Conservation (phyloP, 2,329 filamentous ascomycete species). For the Pyrenophora graminea region DNA sequence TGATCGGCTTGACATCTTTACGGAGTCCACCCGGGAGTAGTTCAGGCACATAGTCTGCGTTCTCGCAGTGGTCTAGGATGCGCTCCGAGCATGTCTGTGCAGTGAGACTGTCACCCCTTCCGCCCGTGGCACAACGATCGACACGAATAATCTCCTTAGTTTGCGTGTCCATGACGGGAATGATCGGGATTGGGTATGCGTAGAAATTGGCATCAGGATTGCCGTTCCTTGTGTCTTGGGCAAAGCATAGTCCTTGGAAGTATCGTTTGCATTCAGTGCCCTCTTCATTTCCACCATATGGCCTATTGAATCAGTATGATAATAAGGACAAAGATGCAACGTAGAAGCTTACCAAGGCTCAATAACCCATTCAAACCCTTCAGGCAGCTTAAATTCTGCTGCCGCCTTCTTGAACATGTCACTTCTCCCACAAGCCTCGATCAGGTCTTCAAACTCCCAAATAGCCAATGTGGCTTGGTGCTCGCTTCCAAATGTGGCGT, state of each 20-base stretch:
- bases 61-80: slow-evolving; percentile 54
- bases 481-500: slow-evolving; percentile 54
- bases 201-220: slow-evolving; percentile 52
- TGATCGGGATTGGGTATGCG: slow-evolving; percentile 46
- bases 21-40: slow-evolving; percentile 45
- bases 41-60: slow-evolving; percentile 56
- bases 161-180: slow-evolving; percentile 45
- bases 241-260: slow-evolving; percentile 61
- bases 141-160: slow-evolving; percentile 43
- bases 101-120: slow-evolving; percentile 43
- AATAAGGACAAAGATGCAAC: neutral
- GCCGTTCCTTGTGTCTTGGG: slow-evolving; percentile 51
- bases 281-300: slow-evolving; percentile 59
- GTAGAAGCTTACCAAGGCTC: slow-evolving; percentile 51
- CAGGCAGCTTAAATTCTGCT: slow-evolving; percentile 57
- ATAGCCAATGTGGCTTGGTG: slow-evolving; percentile 55
- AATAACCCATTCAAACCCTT: slow-evolving; percentile 60
- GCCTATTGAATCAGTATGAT: slow-evolving; percentile 33
- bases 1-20: slow-evolving; percentile 65
- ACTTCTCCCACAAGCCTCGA: slow-evolving; percentile 56
- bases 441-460: slow-evolving; percentile 44
- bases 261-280: slow-evolving; percentile 55
- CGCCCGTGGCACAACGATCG: slow-evolving; percentile 45
- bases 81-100: slow-evolving; percentile 46
- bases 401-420: slow-evolving; percentile 58